Evolutionary conservation across 1,139 yeast genomes (phyloP), one percentile per base, ranked within the genome.

Genomic region (Hanseniaspora sp.): DNA sequence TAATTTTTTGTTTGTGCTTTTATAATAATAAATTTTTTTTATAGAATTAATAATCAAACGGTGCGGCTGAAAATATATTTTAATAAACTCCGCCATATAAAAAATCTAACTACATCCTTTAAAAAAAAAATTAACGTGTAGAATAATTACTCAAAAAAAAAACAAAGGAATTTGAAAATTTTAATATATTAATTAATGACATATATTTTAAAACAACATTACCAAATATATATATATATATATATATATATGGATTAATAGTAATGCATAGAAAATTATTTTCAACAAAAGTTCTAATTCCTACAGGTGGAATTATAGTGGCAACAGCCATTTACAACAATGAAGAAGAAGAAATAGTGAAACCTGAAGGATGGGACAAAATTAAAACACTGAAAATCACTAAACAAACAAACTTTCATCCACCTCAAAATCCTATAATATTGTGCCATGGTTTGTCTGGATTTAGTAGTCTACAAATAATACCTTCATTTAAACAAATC

Each of bases 371-470:
- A 48, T 31, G 55, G 49, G 23, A 48, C 33, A 48, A 40, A 31
- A 52, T n/a, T 42, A 53, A n/a, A 31, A 39, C 52, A 42, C 48
- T 31, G 61, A 66, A 1, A n/a, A 29, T 41, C 23, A 12, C 7
- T 23, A 29, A 28, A 41, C 8, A 17, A 28, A 38, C 28, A 6
- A 48, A 63, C 5, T 70, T 71, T 55, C 60, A 60, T n/a, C 68
- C 73, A 0, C 78, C 79, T 0, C 71, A 71, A 58, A 63, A 74
- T 63, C 95, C 95, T 0, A 76, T 86, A 1, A 84, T 86, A 0
- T 67, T 86, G 37, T 86, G 95, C 61, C 95, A 86, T 69, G 95
- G 95, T 0, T 74, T 86, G 42, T 79, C 86, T 0, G 95, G 95
- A 0, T 86, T 86, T 60, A 95, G 85, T 61, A 74, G 73, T 57